Evolutionary conservation across 1,284 basidiomycete genomes (phyloP).

Genomic region (Prillingera fragicola): DNA sequence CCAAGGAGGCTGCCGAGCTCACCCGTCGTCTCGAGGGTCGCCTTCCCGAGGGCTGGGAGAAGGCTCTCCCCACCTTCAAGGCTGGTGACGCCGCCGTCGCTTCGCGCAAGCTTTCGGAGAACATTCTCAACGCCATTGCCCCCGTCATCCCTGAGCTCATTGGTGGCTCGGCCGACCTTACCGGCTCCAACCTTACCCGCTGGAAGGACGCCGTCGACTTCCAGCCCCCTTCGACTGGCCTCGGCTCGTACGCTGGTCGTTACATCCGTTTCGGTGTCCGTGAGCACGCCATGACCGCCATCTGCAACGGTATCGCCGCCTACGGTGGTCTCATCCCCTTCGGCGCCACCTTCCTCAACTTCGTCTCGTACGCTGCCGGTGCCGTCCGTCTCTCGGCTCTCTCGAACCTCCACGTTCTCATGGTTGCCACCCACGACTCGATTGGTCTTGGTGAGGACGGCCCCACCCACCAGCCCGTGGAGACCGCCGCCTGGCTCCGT

Average conservation of each 20-base stretch:
- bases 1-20: constrained; percentile 78
- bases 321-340: constrained; percentile 79
- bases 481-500: constrained; percentile 80
- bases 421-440: constrained; percentile 73
- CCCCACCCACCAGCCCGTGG: constrained; percentile 64
- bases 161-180: constrained; percentile 88
- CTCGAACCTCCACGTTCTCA: constrained; percentile 72
- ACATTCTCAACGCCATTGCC: constrained; percentile 71
- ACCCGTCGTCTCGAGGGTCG: constrained; percentile 74
- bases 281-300: constrained; percentile 95
- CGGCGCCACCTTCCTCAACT: constrained; percentile 89
- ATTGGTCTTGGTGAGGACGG: constrained; percentile 90
- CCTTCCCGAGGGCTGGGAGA: constrained; percentile 82
- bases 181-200: constrained; percentile 87
- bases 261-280: constrained; percentile 96
- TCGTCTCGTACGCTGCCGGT: constrained; percentile 86
- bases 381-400: constrained; percentile 87
- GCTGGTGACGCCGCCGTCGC: constrained; percentile 76
- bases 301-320: constrained; percentile 81
- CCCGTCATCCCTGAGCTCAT: constrained; percentile 74
- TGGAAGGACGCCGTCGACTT: constrained; percentile 72
- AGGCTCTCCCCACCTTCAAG: constrained; percentile 69
- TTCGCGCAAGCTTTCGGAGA: constrained; percentile 88
- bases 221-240: constrained; percentile 78
- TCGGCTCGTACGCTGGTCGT: constrained; percentile 78